Evolutionary conservation across 1,284 basidiomycete genomes (phyloP).

Genomic region (Amylostereum areolatum): DNA sequence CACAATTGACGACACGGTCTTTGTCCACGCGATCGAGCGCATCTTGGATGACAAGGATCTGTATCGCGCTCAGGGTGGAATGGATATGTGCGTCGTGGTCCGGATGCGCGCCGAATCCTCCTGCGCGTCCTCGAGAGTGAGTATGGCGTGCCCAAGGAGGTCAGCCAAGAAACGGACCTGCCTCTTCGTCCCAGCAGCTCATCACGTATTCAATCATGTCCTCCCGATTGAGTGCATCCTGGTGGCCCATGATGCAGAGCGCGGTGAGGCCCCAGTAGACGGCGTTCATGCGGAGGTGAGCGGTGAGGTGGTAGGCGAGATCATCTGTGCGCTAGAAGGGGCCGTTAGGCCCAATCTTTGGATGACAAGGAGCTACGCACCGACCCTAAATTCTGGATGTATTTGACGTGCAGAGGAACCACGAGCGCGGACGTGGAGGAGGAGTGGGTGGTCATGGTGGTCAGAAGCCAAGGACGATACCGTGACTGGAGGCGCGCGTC

Average conservation of each 20-base stretch:
- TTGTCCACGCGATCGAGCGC: constrained; percentile 70
- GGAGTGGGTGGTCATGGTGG: too few relatives aligned
- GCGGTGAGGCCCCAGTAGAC: constrained; percentile 96
- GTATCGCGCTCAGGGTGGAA: constrained; percentile 86
- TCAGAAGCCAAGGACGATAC: too few relatives aligned
- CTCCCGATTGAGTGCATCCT: constrained; percentile 73
- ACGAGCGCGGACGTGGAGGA: constrained; percentile 9
- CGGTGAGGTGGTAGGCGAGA: constrained; percentile 88
- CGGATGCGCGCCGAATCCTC: constrained; percentile 89
- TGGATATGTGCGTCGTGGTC: constrained; percentile 90
- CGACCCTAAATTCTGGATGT: constrained; percentile 13
- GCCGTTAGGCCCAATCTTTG: background rate
- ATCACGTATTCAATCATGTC: constrained; percentile 89
- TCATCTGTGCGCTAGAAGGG: constrained; percentile 70
- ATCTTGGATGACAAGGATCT: constrained; percentile 85
- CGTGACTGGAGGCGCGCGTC: too few relatives aligned
- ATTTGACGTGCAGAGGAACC: constrained; percentile 10
- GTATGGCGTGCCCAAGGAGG: too few relatives aligned
- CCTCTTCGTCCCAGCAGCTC: constrained; percentile 89
- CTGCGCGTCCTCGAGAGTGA: constrained; percentile 33
- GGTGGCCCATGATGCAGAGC: constrained; percentile 71
- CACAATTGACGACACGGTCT: constrained; percentile 72
- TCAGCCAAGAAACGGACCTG: constrained; percentile 49
- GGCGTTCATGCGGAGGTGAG: constrained; percentile 93
- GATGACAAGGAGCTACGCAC: background rate